Evolutionary conservation across 768 basidiomycete genomes (phyloP).

Genomic region (Mycena sanguinolenta): DNA sequence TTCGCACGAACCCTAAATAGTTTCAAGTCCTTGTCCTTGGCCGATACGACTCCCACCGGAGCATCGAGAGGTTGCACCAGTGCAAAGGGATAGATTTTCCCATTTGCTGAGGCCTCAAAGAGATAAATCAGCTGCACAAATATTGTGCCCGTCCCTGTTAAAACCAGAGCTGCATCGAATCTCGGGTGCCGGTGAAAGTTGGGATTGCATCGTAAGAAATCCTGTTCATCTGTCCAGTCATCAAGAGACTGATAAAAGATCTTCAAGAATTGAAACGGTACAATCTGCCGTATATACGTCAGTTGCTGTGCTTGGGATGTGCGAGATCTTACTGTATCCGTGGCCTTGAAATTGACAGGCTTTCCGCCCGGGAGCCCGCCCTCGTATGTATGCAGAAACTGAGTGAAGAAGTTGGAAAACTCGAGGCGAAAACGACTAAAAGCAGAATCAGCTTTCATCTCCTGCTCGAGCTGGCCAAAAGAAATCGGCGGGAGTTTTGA

Average conservation of each 20-base stretch:
- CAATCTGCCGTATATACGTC: not conserved
- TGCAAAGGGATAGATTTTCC: no score
- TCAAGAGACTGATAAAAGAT: constrained; percentile 37
- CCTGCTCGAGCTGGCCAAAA: constrained; percentile 18
- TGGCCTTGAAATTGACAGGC: not conserved
- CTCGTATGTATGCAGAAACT: not conserved
- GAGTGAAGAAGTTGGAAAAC: constrained; percentile 14
- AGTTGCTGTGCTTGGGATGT: not conserved
- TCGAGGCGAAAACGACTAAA: constrained; percentile 27
- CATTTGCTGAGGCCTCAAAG: not conserved
- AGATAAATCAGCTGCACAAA: constrained; percentile 1
- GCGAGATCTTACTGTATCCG: not conserved
- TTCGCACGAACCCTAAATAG: constrained; percentile 36
- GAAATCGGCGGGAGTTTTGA: constrained; percentile 3
- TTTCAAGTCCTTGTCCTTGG: constrained; percentile 41
- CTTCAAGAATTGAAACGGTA: constrained; percentile 29
- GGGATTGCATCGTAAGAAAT: constrained; percentile 41
- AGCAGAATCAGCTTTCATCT: constrained; percentile 1
- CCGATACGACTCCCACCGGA: not conserved
- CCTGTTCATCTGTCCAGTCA: constrained; percentile 36
- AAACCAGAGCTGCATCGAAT: constrained; percentile 32
- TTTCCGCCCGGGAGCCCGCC: not conserved
- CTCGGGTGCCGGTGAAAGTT: constrained; percentile 17
- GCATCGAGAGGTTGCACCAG: constrained; percentile 18
- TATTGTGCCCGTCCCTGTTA: not conserved